phyloP scores from a whole-genome alignment of 352 stramenopile genomes.

The Globisporangium cylindrosporum region DNA sequence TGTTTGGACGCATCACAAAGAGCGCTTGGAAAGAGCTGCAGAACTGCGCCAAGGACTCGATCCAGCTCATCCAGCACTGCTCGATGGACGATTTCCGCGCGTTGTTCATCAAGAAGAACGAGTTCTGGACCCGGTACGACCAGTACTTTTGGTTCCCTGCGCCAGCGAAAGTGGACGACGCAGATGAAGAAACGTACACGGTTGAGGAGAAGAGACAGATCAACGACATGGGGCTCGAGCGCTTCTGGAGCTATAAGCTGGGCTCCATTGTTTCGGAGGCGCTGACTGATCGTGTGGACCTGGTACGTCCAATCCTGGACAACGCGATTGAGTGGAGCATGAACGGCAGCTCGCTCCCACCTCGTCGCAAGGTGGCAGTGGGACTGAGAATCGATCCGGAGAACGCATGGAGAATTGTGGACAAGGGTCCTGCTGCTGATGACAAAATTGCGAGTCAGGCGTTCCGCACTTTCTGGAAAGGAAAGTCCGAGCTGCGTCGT shows the following conservation, averaged over 20 bases:
- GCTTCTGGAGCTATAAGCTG: constrained; percentile 65
- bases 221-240: constrained; percentile 73
- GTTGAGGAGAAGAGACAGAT: constrained; percentile 66
- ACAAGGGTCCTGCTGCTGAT: constrained; percentile 88
- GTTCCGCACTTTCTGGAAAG: constrained; percentile 89
- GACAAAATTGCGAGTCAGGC: constrained; percentile 56
- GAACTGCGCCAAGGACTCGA: constrained; percentile 53
- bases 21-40: constrained; percentile 75
- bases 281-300: constrained; percentile 63
- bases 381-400: constrained; percentile 79
- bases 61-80: constrained; percentile 58
- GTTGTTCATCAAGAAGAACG: constrained; percentile 80
- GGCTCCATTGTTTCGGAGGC: constrained; percentile 43
- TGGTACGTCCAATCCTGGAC: constrained; percentile 52
- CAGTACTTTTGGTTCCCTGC: constrained; percentile 84
- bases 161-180: constrained; percentile 43
- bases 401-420: constrained; percentile 79
- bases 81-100: constrained; percentile 73
- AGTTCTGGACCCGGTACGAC: constrained; percentile 84
- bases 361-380: constrained; percentile 61
- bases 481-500: constrained; percentile 84
- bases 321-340: constrained; percentile 52
- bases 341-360: constrained; percentile 33
- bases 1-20: constrained; percentile 62
- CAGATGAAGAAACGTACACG: constrained; percentile 58